phyloP scores from a whole-genome alignment of 2,329 filamentous ascomycete genomes.

The Emmonsiellopsis sp. region DNA sequence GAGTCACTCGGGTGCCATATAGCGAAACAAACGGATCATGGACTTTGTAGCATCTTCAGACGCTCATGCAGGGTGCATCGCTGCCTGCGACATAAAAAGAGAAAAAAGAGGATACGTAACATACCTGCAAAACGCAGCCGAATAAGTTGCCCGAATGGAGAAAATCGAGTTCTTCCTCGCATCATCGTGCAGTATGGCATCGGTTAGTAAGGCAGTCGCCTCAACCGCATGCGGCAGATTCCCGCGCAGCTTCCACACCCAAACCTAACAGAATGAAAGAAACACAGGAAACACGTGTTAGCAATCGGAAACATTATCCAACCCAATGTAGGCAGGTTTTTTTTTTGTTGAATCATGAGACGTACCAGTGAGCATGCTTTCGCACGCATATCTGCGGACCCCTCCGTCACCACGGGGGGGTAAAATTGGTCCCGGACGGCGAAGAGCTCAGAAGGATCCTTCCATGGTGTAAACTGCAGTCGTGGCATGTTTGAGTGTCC shows the following conservation, averaged over 20 bases:
- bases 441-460: conserved; percentile 26
- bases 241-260: conserved; percentile 35
- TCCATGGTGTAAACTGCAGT: conserved; percentile 34
- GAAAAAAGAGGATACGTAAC: conserved; percentile 8
- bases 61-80: no score
- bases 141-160: conserved; percentile 35
- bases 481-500: conserved; percentile 24
- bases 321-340: neutral
- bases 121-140: conserved; percentile 37
- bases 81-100: neutral
- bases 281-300: neutral
- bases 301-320: conserved; percentile 1
- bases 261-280: conserved; percentile 23
- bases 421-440: conserved; percentile 32
- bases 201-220: conserved; percentile 36
- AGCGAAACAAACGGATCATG: no score
- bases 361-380: conserved; percentile 32
- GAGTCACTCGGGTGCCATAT: no score
- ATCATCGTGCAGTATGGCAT: conserved; percentile 37
- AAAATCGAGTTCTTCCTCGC: conserved; percentile 32
- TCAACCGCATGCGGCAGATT: conserved; percentile 38
- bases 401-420: conserved; percentile 20
- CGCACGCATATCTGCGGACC: conserved; percentile 28
- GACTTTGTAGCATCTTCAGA: no score
- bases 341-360: neutral